Evolutionary conservation across 345 rosid species (phyloP).

Genomic region (Eucalyptus cloeziana): DNA sequence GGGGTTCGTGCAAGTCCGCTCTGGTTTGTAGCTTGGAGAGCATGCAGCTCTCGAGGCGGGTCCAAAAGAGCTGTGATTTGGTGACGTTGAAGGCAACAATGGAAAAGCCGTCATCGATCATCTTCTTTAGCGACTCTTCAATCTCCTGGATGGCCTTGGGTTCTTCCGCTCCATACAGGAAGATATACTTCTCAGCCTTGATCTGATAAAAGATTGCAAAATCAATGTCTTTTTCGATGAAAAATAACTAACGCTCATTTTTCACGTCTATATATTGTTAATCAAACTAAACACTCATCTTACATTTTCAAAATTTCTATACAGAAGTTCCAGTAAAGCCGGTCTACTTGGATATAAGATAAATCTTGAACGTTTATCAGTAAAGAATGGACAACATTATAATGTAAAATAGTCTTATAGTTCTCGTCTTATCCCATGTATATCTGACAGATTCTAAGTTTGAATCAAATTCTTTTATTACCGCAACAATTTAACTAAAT

Average conservation of each 20-base stretch:
- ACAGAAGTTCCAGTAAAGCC: background rate
- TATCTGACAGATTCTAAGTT: background rate
- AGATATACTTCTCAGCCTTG: background rate
- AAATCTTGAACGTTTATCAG: background rate
- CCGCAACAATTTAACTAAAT: background rate
- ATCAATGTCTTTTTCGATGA: background rate
- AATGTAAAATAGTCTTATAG: background rate
- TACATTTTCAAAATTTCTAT: background rate
- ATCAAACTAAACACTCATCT: background rate
- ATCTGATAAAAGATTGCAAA: background rate
- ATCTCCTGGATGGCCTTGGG: background rate
- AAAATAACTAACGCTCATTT: background rate
- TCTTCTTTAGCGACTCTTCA: background rate
- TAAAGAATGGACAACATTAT: background rate
- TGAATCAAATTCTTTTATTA: background rate
- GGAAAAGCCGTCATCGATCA: background rate
- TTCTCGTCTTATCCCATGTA: background rate
- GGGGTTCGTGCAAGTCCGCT: background rate
- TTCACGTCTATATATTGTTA: background rate
- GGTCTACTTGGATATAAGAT: background rate
- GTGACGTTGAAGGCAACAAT: background rate
- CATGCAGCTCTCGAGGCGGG: background rate
- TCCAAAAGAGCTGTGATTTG: background rate
- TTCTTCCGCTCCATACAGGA: constrained; percentile 3
- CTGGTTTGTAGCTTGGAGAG: background rate